phyloP scores from a whole-genome alignment of 1,139 yeast species.

The Oligophagozyma castellii region DNA sequence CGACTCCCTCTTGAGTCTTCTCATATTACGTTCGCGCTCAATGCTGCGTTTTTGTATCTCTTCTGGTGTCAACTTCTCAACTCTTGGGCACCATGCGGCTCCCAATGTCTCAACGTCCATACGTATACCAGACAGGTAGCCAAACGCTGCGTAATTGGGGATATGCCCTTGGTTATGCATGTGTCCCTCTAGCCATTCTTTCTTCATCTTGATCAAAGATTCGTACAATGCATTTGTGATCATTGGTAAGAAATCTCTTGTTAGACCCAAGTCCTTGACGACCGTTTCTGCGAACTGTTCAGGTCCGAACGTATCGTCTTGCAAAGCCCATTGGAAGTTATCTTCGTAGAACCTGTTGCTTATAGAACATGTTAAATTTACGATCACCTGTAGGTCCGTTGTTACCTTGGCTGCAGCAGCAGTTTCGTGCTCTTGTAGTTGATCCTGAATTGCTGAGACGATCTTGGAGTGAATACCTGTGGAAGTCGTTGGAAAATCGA shows the following conservation, averaged over 20 bases:
- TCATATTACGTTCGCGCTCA: slow-evolving; percentile 81
- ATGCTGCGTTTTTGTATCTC: slow-evolving; percentile 92
- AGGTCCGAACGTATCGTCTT: slow-evolving; percentile 39
- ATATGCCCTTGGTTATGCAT: slow-evolving; percentile 40
- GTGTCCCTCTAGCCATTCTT: slow-evolving; percentile 76
- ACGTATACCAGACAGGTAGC: slow-evolving; percentile 50
- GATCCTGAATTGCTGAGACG: slow-evolving; percentile 59
- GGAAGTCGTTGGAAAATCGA: slow-evolving; percentile 52
- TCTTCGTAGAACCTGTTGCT: slow-evolving; percentile 82
- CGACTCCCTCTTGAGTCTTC: slow-evolving; percentile 86
- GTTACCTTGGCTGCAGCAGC: slow-evolving; percentile 44
- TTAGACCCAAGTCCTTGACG: slow-evolving; percentile 72
- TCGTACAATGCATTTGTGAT: slow-evolving; percentile 84
- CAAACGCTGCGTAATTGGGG: slow-evolving; percentile 45
- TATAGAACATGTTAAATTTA: slow-evolving; percentile 70
- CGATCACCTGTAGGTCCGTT: slow-evolving; percentile 61
- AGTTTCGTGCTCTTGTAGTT: slow-evolving; percentile 61
- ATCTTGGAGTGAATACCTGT: slow-evolving; percentile 46
- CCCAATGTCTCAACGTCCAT: slow-evolving; percentile 47
- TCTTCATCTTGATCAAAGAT: slow-evolving; percentile 56
- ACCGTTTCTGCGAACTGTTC: slow-evolving; percentile 73
- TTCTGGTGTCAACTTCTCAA: slow-evolving; percentile 77
- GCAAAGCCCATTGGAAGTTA: slow-evolving; percentile 86
- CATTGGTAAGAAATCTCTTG: slow-evolving; percentile 81
- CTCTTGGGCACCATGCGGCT: slow-evolving; percentile 80